Base-by-base conservation (phyloP, 1,284 basidiomycete genomes). In the Fomitopsis betulina region DNA sequence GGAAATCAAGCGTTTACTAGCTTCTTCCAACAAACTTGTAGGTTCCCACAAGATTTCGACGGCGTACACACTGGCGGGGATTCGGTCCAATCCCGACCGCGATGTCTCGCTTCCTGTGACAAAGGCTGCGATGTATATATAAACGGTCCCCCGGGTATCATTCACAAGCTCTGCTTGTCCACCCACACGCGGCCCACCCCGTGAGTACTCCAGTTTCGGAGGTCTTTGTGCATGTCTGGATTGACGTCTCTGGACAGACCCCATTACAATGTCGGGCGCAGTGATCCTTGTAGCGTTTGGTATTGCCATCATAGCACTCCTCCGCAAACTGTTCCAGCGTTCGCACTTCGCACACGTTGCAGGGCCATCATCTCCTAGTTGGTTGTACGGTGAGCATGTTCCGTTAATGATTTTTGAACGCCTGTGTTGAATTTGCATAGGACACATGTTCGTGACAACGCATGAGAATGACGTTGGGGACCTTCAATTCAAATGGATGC, bases 401-500 rank as follows among this genome's bases (percentile, higher is more conserved):
- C 8, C n/a, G 10, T 23, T 19, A 38, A 17, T 1, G 21, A 42
- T 19, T 23, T 45, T n/a, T n/a, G n/a, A n/a, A n/a, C n/a, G n/a
- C n/a, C n/a, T n/a, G n/a, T n/a, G n/a, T n/a, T n/a, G 21, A 52
- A 27, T 8, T 7, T 21, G 4, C 6, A 17, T 38, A 74, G 73
- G 72, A 15, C 64, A 69, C 58, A 65, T 12, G 54, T 61, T 55
- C 37, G 53, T 43, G 59, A 64, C 70, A 9, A 59, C 55, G 19
- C 51, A 63, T 12, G 67, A 73, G 55, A 49, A 67, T 12, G 67
- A 74, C 55, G 71, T 73, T 0, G 73, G 73, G 2, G 67, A 72
- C 25, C 56, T 68, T 2, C 70, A 72, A 8, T 67, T 66, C 53
- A 50, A 66, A 39, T 73, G 67, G 63, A 60, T 66, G 42, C 58